Evolutionary conservation across 192 early-diverging fungal genomes (phyloP), one percentile per base, ranked within the genome.

Genomic region (Backusella tarrabulga): DNA sequence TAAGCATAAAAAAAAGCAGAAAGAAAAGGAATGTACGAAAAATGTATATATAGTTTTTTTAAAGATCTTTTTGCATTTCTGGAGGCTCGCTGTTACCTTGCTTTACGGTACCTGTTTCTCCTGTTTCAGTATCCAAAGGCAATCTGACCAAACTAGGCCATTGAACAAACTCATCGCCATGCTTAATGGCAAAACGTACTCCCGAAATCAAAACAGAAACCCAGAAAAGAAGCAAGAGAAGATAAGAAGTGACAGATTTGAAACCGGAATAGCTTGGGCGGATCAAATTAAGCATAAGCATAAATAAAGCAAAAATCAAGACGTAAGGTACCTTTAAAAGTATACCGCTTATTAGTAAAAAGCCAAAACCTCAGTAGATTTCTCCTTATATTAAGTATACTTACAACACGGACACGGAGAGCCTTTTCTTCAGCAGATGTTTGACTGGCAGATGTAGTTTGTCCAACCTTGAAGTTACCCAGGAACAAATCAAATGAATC

Each of bases 401-500:
- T 82, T 78, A 89, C 78, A 2, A 87, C 85, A 73, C 87, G 88
- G 60, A 88, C 83, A 76, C 92, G 88, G 1, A 88, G 52, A 0
- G 91, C 83, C 71, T 86, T 87, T n/a, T 84, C 84, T 21, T 84
- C 83, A 19, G 92, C 92, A 21, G 85, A 86, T 32, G 32, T 7
- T 11, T 34, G 75, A 76, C 21, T 76, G 50, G 1, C 41, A 41
- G 19, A 9, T 77, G 12, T 26, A 19, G 42, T 68, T 71, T 4
- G 23, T 23, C 79, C 75, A 11, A 90, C 85, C 4, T 80, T 78
- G 73, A 86, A 91, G 21, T 82, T 83, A 12, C 96, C 96, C 54
- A 97, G 83, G 76, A 99, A 90, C 44, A 99, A 80, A 81, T 99
- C 96, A 73, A 91, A 95, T 21, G 91, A 91, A 83, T 99, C 97